Evolutionary conservation across 495 filamentous ascomycete genomes (phyloP).

Genomic region (Staphylotrichum tortipilum): DNA sequence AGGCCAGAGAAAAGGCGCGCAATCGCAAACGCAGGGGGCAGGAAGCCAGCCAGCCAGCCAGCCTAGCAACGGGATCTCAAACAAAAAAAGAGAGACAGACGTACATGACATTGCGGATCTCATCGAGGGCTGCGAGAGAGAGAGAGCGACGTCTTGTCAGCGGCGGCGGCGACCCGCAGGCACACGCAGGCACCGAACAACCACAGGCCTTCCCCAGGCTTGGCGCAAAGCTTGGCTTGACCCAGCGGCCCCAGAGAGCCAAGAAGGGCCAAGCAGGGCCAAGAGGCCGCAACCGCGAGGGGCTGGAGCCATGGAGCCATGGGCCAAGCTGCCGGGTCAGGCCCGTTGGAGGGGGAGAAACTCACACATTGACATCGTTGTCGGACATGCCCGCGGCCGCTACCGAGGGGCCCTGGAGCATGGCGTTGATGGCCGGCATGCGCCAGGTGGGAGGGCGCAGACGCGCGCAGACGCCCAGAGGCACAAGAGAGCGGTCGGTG

Average conservation of each 20-base stretch:
- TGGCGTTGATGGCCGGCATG: background rate
- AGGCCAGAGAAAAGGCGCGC: no score
- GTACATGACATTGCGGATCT: conserved; percentile 34
- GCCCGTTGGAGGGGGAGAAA: background rate
- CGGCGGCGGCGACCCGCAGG: no score
- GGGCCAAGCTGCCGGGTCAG: conserved; percentile 9
- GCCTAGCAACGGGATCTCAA: no score
- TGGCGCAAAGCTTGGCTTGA: conserved; percentile 30
- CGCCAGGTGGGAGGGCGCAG: no score
- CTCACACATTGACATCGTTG: conserved; percentile 12
- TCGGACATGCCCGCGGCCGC: conserved; percentile 2
- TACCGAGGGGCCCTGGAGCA: background rate
- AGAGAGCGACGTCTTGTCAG: no score
- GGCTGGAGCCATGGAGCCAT: conserved; percentile 12
- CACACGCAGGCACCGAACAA: no score
- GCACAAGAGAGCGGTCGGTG: no score
- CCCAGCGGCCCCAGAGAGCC: no score
- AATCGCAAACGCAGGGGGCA: no score
- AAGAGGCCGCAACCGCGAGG: conserved; percentile 17
- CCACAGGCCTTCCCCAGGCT: conserved; percentile 27
- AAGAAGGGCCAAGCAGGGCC: no score
- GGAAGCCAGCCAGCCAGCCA: no score
- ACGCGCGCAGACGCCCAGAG: background rate
- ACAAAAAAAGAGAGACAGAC: conserved; percentile 9
- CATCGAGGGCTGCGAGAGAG: conserved; percentile 29